Evolutionary conservation across 192 early-diverging fungal genomes (phyloP).

Genomic region (Piromyces sp.): DNA sequence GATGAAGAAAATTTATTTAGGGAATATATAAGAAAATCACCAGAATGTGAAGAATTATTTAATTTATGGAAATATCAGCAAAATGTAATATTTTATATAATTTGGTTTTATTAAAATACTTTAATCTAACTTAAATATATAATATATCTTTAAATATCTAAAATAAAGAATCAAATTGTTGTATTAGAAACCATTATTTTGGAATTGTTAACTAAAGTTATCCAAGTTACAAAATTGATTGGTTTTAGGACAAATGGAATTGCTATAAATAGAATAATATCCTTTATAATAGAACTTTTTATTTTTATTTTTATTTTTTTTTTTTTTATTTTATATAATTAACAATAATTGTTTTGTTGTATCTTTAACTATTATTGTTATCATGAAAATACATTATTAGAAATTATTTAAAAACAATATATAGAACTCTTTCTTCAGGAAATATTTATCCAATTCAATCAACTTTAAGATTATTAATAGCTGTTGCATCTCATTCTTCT

Average conservation of each 20-base stretch:
- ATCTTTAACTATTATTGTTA: not conserved
- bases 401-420: constrained; percentile 44
- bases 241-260: constrained; percentile 11
- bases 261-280: constrained; percentile 9
- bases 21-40: not conserved
- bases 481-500: constrained; percentile 35
- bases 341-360: not conserved
- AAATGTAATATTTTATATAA: not conserved
- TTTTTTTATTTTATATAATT: too few species aligned
- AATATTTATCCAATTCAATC: constrained; percentile 37
- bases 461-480: constrained; percentile 38
- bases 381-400: constrained; percentile 37
- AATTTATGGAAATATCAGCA: not conserved
- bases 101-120: too few species aligned
- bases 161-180: constrained; percentile 31
- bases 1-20: not conserved
- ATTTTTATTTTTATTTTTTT: too few species aligned
- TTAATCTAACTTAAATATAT: too few species aligned
- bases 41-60: not conserved
- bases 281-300: not conserved
- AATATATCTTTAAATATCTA: too few species aligned
- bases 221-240: constrained; percentile 23
- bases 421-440: constrained; percentile 39
- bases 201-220: constrained; percentile 40
- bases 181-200: constrained; percentile 27